Evolutionary conservation across 345 rosid species (phyloP), one percentile per base, ranked within the genome.

Genomic region (Combretum micranthum): DNA sequence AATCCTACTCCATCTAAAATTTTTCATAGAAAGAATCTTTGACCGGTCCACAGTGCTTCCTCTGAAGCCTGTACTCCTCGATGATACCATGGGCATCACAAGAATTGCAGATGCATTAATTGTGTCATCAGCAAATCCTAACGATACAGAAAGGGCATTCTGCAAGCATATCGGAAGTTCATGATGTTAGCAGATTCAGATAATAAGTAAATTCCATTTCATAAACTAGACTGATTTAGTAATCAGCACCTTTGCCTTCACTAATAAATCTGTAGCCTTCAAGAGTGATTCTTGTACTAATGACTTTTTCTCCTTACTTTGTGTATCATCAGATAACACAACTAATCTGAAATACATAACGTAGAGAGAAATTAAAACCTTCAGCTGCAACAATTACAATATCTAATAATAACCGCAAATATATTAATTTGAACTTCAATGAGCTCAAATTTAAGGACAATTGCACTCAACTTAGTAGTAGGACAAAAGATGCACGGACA

Each of bases 51-150:
- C 59, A 19, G 77, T 74, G 14, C 69, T 83, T 54, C 91, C 88
- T 73, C 97, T 79, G 53, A 89, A 93, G 39, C 94, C 97, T 44
- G 92, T 88, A 12, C 83, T 83, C 81, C 80, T 93, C 17, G 99
- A 89, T 17, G 97, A 93, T 49, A 93, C 83, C 97, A 93, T 93
- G 16, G 97, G 99, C 97, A 93, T 93, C 50, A 93, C 99, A 1
- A 93, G 80, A 57, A 89, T 64, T 9, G 99, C 97, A 5, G 99
- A 88, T 61, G 99, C 97, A n/a, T 83, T 89, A 55, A 93, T 89
- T 0, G 99, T 80, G 62, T 89, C 99, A 59, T 89, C 99, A 1
- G 87, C 87, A 18, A 89, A 77, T 53, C 97, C 94, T 39, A 88
- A 75, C 7, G 88, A 77, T 13, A 83, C 61, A 13, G 85, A 74